phyloP scores from a whole-genome alignment of 768 basidiomycete genomes.

The Termitomyces sp. region DNA sequence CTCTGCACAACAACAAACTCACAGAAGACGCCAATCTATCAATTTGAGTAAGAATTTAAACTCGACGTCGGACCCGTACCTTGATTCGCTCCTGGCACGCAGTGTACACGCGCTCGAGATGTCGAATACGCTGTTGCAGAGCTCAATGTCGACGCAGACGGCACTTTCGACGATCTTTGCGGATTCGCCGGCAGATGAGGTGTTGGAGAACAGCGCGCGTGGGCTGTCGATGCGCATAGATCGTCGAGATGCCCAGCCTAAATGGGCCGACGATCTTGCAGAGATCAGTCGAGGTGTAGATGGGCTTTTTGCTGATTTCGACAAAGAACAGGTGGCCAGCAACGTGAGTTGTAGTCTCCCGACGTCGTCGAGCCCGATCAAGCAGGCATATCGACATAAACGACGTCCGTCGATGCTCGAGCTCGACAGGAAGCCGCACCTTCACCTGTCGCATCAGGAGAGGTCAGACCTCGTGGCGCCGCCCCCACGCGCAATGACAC shows the following conservation, averaged over 20 bases:
- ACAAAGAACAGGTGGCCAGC: constrained; percentile 14
- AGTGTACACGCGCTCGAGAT: constrained; percentile 85
- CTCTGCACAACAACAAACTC: constrained; percentile 14
- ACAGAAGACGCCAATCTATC: constrained; percentile 23
- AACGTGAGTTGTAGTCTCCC: constrained; percentile 48
- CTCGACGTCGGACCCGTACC: constrained; percentile 50
- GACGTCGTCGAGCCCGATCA: constrained; percentile 19
- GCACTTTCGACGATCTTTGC: constrained; percentile 47
- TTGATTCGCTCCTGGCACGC: constrained; percentile 78
- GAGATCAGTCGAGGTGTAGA: constrained; percentile 66
- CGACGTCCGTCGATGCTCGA: constrained; percentile 51
- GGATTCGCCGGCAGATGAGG: constrained; percentile 45
- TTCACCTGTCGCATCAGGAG: constrained; percentile 51
- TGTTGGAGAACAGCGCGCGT: constrained; percentile 47
- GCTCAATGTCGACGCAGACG: constrained; percentile 70
- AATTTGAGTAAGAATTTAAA: constrained; percentile 15
- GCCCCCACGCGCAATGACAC: constrained; percentile 73
- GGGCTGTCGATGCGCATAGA: constrained; percentile 53
- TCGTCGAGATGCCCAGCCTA: constrained; percentile 41
- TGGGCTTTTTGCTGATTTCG: constrained; percentile 42
- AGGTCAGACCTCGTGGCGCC: constrained; percentile 60
- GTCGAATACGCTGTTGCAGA: constrained; percentile 77
- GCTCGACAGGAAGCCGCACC: constrained; percentile 35
- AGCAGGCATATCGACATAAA: constrained; percentile 15
- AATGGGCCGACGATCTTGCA: constrained; percentile 69